Evolutionary conservation across 108 stramenopile genomes (phyloP), one percentile per base, ranked within the genome.

Genomic region (Cylindrotheca closterium): DNA sequence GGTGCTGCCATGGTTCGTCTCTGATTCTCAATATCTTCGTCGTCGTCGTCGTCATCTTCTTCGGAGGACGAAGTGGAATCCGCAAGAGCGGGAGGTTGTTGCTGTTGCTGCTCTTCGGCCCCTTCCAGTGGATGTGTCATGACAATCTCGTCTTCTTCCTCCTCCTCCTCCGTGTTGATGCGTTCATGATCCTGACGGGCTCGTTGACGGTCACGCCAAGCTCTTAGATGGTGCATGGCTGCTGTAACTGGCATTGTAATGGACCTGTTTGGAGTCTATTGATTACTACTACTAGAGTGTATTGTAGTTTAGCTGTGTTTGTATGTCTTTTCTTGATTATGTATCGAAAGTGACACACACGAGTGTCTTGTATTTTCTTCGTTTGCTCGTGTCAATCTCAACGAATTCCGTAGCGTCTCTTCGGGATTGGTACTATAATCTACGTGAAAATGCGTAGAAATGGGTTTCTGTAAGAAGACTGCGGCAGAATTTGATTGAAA

Each of bases 171-270:
- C 2, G 51, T 64, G 33, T 47, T 21, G 32, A 64, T 27, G 22
- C 50, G 63, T 64, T 64, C 63, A 33, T 47, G 63, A 34, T 23
- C 25, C 25, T 64, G 63, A 37, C 63, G 63, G 8, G 37, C 63
- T 25, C 53, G 63, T 42, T 50, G 51, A 8, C 63, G 63, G 37
- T 64, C 63, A 53, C 63, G 31, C 63, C 63, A 64, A 7, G 37
- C 7, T 15, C 37, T 10, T 42, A 42, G 37, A 42, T 15, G 7
- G 37, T 15, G 7, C 10, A 42, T 15, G 37, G 37, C 37, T 10
- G 7, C 15, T 15, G 37, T 42, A 42, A 15, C 37, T 10, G 37
- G 37, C 37, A 42, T 42, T 42, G 37, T 42, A n/a, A n/a, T n/a
- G n/a, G n/a, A n/a, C n/a, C n/a, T n/a, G n/a, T n/a, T n/a, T n/a